Percentiles rank a stretch among this genome's conserved stretches.
Conservation (phyloP, 2,329 filamentous ascomycete species). For the Elsinoe australis region DNA sequence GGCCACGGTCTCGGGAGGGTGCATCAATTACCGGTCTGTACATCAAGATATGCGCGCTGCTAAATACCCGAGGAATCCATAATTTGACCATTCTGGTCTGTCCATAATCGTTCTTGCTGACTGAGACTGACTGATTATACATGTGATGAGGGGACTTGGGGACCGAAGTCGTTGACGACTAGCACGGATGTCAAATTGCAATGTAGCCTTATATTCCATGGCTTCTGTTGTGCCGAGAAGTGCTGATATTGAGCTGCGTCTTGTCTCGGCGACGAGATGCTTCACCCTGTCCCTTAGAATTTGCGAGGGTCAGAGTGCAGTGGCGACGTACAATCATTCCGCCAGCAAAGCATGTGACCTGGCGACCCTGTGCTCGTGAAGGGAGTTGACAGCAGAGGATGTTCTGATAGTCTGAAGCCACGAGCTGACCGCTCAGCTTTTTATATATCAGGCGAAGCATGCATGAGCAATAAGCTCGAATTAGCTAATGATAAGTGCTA, state of each 20-base stretch:
- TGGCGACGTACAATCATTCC: conserved; percentile 1
- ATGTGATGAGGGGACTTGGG: conserved; percentile 5
- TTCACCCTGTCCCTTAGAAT: background rate
- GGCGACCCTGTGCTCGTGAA: no score
- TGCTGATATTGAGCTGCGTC: conserved; percentile 62
- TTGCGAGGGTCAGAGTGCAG: background rate
- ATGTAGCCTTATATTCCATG: conserved; percentile 66
- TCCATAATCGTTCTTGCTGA: no score
- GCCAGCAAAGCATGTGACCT: no score
- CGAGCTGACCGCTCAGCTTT: no score
- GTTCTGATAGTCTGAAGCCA: no score
- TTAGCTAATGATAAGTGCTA: no score
- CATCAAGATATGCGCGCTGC: conserved; percentile 13
- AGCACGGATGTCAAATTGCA: conserved; percentile 99
- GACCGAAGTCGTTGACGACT: conserved; percentile 12
- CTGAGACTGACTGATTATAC: conserved; percentile 6
- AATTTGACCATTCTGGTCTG: conserved; percentile 6
- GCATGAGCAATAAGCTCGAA: no score
- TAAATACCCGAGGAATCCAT: conserved; percentile 16
- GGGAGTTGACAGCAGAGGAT: no score
- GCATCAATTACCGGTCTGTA: conserved; percentile 10
- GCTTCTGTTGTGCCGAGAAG: conserved; percentile 98
- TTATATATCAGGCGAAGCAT: no score
- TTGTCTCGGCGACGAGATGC: conserved; percentile 24
- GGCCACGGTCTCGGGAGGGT: conserved; percentile 3